phyloP scores from a whole-genome alignment of 2,329 filamentous ascomycete species.

The Penicillium sp. region DNA sequence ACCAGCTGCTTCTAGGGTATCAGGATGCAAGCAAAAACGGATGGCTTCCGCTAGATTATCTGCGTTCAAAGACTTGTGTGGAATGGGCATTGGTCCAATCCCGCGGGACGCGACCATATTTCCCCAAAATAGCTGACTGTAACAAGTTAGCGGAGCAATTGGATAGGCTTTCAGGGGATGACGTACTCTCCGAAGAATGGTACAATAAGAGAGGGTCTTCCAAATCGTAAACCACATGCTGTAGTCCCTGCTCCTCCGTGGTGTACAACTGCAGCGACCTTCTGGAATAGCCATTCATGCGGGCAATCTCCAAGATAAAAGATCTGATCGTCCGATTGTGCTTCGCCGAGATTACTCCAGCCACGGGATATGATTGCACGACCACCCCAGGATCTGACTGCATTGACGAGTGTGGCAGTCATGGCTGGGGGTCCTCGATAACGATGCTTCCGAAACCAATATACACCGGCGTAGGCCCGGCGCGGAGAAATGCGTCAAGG shows the following conservation, averaged over 20 bases:
- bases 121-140: slow-evolving; percentile 54
- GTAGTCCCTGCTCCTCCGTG: slow-evolving; percentile 60
- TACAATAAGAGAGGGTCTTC: slow-evolving; percentile 54
- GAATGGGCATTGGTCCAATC: slow-evolving; percentile 51
- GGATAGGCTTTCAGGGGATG: accelerated
- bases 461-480: slow-evolving; percentile 52
- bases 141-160: neutral
- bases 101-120: slow-evolving; percentile 51
- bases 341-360: slow-evolving; percentile 49
- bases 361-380: slow-evolving; percentile 55
- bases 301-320: slow-evolving; percentile 55
- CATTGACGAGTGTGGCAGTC: slow-evolving; percentile 48
- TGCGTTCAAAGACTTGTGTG: slow-evolving; percentile 46
- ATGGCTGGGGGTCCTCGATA: slow-evolving; percentile 48
- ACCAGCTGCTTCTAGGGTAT: slow-evolving; percentile 37
- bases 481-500: slow-evolving; percentile 44
- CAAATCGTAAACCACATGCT: slow-evolving; percentile 52
- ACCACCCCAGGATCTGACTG: slow-evolving; percentile 47
- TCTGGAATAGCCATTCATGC: slow-evolving; percentile 58
- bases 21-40: slow-evolving; percentile 40
- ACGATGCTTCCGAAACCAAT: slow-evolving; percentile 58
- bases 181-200: slow-evolving; percentile 54
- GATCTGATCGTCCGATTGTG: slow-evolving; percentile 34
- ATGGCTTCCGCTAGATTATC: slow-evolving; percentile 50
- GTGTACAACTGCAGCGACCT: slow-evolving; percentile 56